Base-by-base conservation (phyloP, 129 eudicot species). In the Saposhnikovia divaricata region DNA sequence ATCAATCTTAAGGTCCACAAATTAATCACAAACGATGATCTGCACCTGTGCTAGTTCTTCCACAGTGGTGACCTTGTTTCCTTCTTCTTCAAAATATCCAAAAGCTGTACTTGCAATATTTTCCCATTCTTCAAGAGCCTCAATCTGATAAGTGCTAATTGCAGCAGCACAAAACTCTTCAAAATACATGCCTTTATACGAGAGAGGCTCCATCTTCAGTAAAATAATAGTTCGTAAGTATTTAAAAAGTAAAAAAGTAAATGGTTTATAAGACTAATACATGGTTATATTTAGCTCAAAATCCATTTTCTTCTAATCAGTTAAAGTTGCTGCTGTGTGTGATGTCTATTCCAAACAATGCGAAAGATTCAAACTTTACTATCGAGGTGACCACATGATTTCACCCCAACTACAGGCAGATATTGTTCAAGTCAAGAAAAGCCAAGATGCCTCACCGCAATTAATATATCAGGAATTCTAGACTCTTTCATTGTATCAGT, bases 161-260 rank as follows among this genome's bases (percentile, higher is more conserved):
- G 97, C 92, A 63, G 99, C 99, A 9, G 91, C 98, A 75, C 98
- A 89, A 66, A 96, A 96, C 88, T 96, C 98, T 66, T 90, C 95
- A 77, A 96, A 96, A 38, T 88, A 87, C 97, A 96, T 90, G 78
- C 82, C 87, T 73, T 87, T 89, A 68, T 73, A 81, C 7, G 93
- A 80, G 61, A 96, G 81, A 25, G 97, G 91, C 83, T 92, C 97
- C 99, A 96, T 84, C 99, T 96, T 21, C 81, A 82, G 74, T 40
- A 59, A 74, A 43, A 47, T 79, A 76, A 61, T 38, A 9, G 27
- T 55, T 8, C 70, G 66, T 80, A 27, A 68, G 71, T 38, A 76
- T 21, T 19, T 53, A 59, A 51, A 5, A 19, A 51, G n/a, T 18
- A 18, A 18, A n/a, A 57, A 21, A 23, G 27, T 8, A 57, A 6